Conservation (phyloP, 2,329 filamentous ascomycete genomes). For the Diaporthe destruens region DNA sequence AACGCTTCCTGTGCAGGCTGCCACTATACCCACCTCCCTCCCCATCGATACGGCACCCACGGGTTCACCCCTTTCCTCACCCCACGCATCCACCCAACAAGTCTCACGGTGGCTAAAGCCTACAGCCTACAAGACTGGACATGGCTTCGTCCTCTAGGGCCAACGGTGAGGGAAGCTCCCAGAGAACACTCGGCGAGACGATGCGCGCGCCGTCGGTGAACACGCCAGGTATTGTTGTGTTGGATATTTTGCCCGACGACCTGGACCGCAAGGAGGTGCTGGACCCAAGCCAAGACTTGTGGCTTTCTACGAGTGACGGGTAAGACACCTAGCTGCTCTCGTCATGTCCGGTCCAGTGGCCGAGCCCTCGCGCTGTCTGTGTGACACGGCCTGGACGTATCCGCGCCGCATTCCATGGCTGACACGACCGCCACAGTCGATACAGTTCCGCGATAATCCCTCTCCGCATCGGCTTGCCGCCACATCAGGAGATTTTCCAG, state of each 20-base stretch:
- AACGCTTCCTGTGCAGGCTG: background rate
- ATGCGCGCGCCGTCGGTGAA: constrained; percentile 56
- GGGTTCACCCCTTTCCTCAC: background rate
- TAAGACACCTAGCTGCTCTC: constrained; percentile 46
- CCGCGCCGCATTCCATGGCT: constrained; percentile 39
- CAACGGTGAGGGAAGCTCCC: constrained; percentile 36
- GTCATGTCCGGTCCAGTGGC: constrained; percentile 16
- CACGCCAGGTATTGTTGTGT: constrained; percentile 54
- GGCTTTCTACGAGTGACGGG: constrained; percentile 64
- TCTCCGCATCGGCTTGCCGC: constrained; percentile 56
- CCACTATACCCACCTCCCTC: constrained; percentile 4
- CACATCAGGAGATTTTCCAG: constrained; percentile 59
- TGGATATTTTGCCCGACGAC: constrained; percentile 52
- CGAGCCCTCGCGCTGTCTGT: constrained; percentile 2
- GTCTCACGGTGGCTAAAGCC: background rate
- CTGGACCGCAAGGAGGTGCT: constrained; percentile 50
- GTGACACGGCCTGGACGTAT: constrained; percentile 24
- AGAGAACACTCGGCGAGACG: constrained; percentile 53
- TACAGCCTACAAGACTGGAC: background rate
- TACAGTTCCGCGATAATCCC: constrained; percentile 61
- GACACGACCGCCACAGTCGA: constrained; percentile 49
- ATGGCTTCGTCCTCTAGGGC: constrained; percentile 9
- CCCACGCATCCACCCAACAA: background rate
- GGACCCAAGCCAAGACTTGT: constrained; percentile 60
- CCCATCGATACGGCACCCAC: background rate